A percentile compares a stretch with the other conserved stretches of the same genome.
These are phyloP conservation scores for Tolypocladium tundrense DNA, from an alignment of 2,329 filamentous ascomycete species.

Conservation along the genomic window DNA sequence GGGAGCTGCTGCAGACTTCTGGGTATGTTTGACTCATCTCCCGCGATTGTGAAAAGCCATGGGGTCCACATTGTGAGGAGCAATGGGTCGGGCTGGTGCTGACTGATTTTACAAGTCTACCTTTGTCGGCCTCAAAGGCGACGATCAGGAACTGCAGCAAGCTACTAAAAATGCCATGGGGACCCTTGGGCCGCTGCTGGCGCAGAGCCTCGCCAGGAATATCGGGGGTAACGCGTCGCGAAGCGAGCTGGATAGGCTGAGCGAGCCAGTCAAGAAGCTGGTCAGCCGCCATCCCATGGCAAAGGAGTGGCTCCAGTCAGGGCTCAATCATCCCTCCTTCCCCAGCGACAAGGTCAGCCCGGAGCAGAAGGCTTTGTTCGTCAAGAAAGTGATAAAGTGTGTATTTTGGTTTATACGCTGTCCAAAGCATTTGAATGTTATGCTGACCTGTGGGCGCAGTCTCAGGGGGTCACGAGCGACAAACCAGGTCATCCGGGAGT, in stretches of 20 bases:
- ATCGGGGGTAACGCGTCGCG: conserved; percentile 58
- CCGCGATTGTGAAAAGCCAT: neutral
- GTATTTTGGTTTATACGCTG: neutral
- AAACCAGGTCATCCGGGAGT: conserved; percentile 58
- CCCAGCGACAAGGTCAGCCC: conserved; percentile 48
- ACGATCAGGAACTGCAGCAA: conserved; percentile 30
- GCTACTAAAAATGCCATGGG: conserved; percentile 39
- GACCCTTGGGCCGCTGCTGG: conserved; percentile 52
- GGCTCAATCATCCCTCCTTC: conserved; percentile 44
- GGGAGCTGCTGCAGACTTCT: conserved; percentile 62
- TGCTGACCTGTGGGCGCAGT: conserved; percentile 23
- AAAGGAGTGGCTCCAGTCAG: conserved; percentile 52
- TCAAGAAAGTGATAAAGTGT: conserved; percentile 56
- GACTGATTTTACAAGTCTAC: conserved; percentile 29
- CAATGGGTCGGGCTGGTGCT: neutral
- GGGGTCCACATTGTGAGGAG: neutral
- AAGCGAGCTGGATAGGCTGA: conserved; percentile 61
- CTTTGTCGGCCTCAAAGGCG: conserved; percentile 38
- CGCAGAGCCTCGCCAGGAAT: conserved; percentile 50
- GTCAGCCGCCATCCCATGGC: conserved; percentile 44
- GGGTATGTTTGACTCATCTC: conserved; percentile 39
- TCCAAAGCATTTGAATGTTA: neutral
- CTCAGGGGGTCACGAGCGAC: conserved; percentile 54
- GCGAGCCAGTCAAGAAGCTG: conserved; percentile 61
- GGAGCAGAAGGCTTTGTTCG: conserved; percentile 51